Percentiles rank a stretch among this genome's conserved stretches.
These are phyloP conservation scores for Psidium friedrichsthalianum DNA, from an alignment of 345 rosid species.

Conservation along the genomic window DNA sequence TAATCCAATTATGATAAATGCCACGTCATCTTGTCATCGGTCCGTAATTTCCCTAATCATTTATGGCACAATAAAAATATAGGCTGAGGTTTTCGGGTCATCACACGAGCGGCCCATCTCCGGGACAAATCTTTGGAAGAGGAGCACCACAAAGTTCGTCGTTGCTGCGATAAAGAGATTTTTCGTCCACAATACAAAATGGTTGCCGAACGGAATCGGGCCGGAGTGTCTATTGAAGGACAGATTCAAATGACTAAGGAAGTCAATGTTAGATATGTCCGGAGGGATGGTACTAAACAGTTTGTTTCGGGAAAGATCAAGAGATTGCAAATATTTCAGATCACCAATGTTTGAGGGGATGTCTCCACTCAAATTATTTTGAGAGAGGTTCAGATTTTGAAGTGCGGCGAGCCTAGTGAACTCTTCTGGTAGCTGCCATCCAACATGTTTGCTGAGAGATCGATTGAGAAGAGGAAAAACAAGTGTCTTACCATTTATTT, in stretches of 20 bases:
- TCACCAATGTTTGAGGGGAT: neutral
- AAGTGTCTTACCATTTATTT: no score
- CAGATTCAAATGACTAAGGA: neutral
- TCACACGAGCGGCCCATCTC: no score
- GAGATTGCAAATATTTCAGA: neutral
- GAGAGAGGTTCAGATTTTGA: neutral
- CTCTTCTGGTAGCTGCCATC: neutral
- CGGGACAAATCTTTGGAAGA: neutral
- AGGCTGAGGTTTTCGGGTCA: no score
- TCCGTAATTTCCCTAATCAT: no score
- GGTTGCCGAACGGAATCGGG: neutral
- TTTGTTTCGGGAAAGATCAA: neutral
- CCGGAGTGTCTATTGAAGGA: neutral
- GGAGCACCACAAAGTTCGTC: neutral
- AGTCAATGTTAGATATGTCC: neutral
- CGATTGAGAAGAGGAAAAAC: accelerated
- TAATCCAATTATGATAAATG: no score
- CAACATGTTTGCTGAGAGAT: neutral
- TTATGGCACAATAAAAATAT: no score
- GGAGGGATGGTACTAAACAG: neutral
- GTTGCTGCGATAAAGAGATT: neutral
- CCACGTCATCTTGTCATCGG: no score
- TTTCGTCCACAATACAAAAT: neutral
- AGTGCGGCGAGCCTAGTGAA: neutral
- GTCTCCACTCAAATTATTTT: neutral